Base-by-base conservation (phyloP, 257 asterid species). In the Nicotiana undulata region DNA sequence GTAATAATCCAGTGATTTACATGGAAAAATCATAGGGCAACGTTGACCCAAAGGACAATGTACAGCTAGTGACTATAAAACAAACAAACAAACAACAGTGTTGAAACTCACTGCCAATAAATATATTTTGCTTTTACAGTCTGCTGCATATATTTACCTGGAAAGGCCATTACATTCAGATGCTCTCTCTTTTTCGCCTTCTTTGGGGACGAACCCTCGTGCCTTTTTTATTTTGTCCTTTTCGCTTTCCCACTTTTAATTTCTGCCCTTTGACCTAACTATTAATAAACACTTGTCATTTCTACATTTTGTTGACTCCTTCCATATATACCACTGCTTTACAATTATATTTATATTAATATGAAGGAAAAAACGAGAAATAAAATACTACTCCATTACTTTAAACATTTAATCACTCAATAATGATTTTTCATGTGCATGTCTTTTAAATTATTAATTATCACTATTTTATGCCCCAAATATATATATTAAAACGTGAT, bases 151-250 rank as follows among this genome's bases (percentile, higher is more conserved):
- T 75, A 58, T 44, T 78, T 86, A 55, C 75, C 80, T n/a, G 60
- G 77, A 86, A 74, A 83, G 84, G 74, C 80, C 80, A 24, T 86
- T 81, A 79, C 86, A 83, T 66, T 22, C 64, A 75, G 84, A 76
- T 82, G 56, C 37, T 37, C 56, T 65, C 26, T 11, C 11, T 9
- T 37, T 16, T 18, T 52, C 26, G 31, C 37, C 46, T 53, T 49
- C 63, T 83, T 52, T 74, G 9, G 44, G 44, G 9, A 34, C 6
- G 44, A 34, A 37, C 44, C 26, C 52, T 68, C 59, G 56, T 26
- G 53, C 64, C 24, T 32, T 63, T 65, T 34, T 53, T 10, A 37
- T 72, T 64, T 61, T 63, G 63, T 76, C 26, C 4, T 55, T n/a
- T 37, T 24, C 51, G 2, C 31, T 28, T 18, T 29, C 56, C 55